A percentile compares a stretch with the other conserved stretches of the same genome.
Conservation (phyloP, 2,329 filamentous ascomycete genomes). For the Aureobasidium mangrovei region DNA sequence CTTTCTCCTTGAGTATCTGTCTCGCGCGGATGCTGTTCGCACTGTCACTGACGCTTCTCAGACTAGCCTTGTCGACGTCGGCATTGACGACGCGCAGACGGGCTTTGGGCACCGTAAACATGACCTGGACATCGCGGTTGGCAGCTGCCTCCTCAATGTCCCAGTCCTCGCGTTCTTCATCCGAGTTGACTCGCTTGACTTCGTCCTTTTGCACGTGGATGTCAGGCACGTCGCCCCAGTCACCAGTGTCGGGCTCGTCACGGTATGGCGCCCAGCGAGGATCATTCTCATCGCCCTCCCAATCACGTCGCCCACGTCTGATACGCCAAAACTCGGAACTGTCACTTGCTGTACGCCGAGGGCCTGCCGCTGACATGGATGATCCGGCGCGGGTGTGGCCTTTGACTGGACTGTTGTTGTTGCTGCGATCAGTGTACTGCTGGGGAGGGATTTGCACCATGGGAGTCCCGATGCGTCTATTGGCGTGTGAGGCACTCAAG, state of each 20-base stretch:
- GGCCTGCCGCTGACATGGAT: constrained; percentile 17
- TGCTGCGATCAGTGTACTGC: constrained; percentile 14
- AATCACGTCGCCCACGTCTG: constrained; percentile 36
- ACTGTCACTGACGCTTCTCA: constrained; percentile 28
- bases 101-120: constrained; percentile 90
- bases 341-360: constrained; percentile 37
- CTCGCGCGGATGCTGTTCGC: constrained; percentile 11
- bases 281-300: constrained; percentile 19
- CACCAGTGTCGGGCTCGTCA: constrained; percentile 27
- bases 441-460: constrained; percentile 18
- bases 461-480: not conserved
- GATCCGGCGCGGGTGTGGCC: not conserved
- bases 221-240: constrained; percentile 25
- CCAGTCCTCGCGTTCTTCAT: constrained; percentile 38
- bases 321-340: constrained; percentile 33
- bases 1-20: not conserved
- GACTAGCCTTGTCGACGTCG: constrained; percentile 40
- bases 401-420: constrained; percentile 10
- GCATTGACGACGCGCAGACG: constrained; percentile 83
- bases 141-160: constrained; percentile 42
- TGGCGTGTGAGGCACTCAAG: constrained; percentile 19
- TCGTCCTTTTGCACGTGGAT: not conserved
- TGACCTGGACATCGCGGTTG: constrained; percentile 46
- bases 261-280: constrained; percentile 23
- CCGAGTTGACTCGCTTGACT: not conserved